A percentile compares a stretch with the other conserved stretches of the same genome.
Evolutionary conservation across 495 filamentous ascomycete genomes (phyloP).

Genomic region (Trichoderma asperelloides): DNA sequence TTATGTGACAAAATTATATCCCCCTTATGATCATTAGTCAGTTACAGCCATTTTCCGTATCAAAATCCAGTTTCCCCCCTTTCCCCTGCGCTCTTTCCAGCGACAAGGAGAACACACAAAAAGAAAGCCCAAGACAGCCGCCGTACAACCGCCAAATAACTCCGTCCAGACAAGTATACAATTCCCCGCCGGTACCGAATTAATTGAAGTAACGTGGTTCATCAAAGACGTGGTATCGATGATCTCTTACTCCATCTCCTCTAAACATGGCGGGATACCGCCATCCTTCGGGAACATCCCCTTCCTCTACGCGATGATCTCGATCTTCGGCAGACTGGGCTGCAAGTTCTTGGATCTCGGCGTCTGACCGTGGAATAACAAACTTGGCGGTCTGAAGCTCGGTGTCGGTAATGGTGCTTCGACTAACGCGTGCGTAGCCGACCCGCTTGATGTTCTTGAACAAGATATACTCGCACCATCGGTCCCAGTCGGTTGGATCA

Average conservation of each 20-base stretch:
- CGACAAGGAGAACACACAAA: not conserved
- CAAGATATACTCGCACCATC: slow-evolving; percentile 99
- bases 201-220: slow-evolving; percentile 67
- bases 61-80: not conserved
- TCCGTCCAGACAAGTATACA: slow-evolving; percentile 1
- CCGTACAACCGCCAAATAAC: not conserved
- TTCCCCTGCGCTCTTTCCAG: not conserved
- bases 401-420: slow-evolving; percentile 91
- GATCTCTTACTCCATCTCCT: slow-evolving; percentile 79
- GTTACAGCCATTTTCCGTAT: not conserved
- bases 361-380: slow-evolving; percentile 63
- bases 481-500: slow-evolving; percentile 86
- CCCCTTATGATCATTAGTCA: not conserved
- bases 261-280: slow-evolving; percentile 84
- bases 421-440: slow-evolving; percentile 82
- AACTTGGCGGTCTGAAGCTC: slow-evolving; percentile 98
- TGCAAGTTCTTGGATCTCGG: slow-evolving; percentile 42
- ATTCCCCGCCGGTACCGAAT: not conserved
- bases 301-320: slow-evolving; percentile 40
- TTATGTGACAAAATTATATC: not conserved
- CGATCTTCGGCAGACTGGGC: slow-evolving; percentile 21
- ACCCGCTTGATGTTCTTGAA: slow-evolving; percentile 82
- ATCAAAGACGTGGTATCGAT: slow-evolving; percentile 93
- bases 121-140: not conserved
- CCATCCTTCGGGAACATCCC: slow-evolving; percentile 64